These are phyloP conservation scores for Blastobotrys persicus DNA, from an alignment of 1,139 yeast species.

Conservation along the genomic window DNA sequence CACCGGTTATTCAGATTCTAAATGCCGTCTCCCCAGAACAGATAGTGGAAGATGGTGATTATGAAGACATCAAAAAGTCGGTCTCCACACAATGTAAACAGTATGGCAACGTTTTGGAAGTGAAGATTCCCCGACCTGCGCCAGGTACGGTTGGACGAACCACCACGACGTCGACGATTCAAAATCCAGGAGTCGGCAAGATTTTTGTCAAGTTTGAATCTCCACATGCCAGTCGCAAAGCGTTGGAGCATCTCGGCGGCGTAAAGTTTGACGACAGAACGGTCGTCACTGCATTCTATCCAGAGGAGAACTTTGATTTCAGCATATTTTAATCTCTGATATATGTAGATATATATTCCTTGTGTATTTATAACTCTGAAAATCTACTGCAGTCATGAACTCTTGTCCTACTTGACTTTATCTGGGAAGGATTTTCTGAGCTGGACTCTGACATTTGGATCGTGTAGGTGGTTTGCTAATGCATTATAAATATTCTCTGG, in stretches of 20 bases:
- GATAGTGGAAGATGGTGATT: slow-evolving; percentile 50
- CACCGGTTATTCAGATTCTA: slow-evolving; percentile 61
- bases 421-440: not conserved
- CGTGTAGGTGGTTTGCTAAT: slow-evolving; percentile 70
- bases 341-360: slow-evolving; percentile 9
- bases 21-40: slow-evolving; percentile 69
- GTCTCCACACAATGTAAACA: slow-evolving; percentile 51
- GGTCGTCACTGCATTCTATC: slow-evolving; percentile 62
- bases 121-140: slow-evolving; percentile 68
- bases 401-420: not conserved
- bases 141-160: slow-evolving; percentile 42
- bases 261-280: slow-evolving; percentile 66
- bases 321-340: slow-evolving; percentile 33
- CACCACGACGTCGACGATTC: slow-evolving; percentile 26
- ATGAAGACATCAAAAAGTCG: slow-evolving; percentile 52
- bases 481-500: slow-evolving; percentile 68
- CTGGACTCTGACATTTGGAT: slow-evolving; percentile 33
- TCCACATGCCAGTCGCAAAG: slow-evolving; percentile 52
- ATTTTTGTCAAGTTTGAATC: slow-evolving; percentile 64
- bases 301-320: slow-evolving; percentile 50
- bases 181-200: slow-evolving; percentile 65
- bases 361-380: not conserved
- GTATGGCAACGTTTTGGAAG: slow-evolving; percentile 52
- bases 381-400: too few relatives aligned
- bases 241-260: slow-evolving; percentile 66